phyloP scores from a whole-genome alignment of 1,139 yeast species.

The Blastobotrys arbuscula region DNA sequence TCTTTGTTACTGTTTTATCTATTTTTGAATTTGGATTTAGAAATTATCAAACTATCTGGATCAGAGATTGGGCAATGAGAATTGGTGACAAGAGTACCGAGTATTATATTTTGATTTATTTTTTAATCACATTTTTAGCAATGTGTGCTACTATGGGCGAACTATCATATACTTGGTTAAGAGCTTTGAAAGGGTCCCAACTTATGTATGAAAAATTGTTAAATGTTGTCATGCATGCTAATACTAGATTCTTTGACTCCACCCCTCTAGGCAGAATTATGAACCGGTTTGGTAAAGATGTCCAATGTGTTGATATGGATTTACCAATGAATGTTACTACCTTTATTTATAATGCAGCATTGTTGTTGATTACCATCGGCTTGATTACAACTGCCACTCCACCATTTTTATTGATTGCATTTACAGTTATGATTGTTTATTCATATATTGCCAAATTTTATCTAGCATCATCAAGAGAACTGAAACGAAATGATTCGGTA shows the following conservation, averaged over 20 bases:
- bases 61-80: slow-evolving; percentile 49
- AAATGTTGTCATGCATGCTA: slow-evolving; percentile 60
- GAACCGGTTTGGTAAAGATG: slow-evolving; percentile 94
- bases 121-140: not conserved
- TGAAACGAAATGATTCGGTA: slow-evolving; percentile 73
- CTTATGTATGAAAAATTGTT: slow-evolving; percentile 64
- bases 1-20: slow-evolving; percentile 58
- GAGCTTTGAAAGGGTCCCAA: slow-evolving; percentile 77
- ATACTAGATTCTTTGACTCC: slow-evolving; percentile 82
- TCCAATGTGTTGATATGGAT: slow-evolving; percentile 91
- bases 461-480: slow-evolving; percentile 71
- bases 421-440: not conserved
- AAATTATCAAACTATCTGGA: slow-evolving; percentile 58
- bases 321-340: slow-evolving; percentile 77
- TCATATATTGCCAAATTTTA: slow-evolving; percentile 66
- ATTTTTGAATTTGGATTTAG: slow-evolving; percentile 75
- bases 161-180: slow-evolving; percentile 52
- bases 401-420: slow-evolving; percentile 1
- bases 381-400: slow-evolving; percentile 48
- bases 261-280: slow-evolving; percentile 95
- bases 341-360: slow-evolving; percentile 41
- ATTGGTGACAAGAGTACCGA: slow-evolving; percentile 17
- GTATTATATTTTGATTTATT: slow-evolving; percentile 40
- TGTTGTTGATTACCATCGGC: slow-evolving; percentile 49
- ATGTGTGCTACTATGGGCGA: not conserved